phyloP scores from a whole-genome alignment of 2,329 filamentous ascomycete genomes.

The Xylariaceae sp. region DNA sequence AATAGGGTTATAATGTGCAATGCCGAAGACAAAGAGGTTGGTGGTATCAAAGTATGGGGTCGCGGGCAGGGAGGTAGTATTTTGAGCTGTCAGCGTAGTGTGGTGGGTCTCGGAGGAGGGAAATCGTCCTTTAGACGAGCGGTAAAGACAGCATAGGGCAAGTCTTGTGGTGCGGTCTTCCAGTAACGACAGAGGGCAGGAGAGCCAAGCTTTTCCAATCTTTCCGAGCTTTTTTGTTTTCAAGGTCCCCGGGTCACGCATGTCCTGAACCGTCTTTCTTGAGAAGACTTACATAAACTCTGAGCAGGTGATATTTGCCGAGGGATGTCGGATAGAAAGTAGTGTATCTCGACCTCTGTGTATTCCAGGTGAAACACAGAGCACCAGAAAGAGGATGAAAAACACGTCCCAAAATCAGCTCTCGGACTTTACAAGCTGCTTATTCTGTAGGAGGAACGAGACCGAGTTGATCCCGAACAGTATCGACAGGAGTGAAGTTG shows the following conservation, averaged over 20 bases:
- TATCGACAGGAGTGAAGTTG: conserved; percentile 25
- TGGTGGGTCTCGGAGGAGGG: conserved; percentile 12
- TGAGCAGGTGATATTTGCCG: too few species aligned
- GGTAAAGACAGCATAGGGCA: conserved; percentile 18
- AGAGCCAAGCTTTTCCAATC: too few species aligned
- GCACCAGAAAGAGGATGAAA: conserved; percentile 4
- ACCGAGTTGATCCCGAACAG: conserved; percentile 24
- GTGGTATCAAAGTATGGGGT: too few species aligned
- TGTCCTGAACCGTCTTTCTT: too few species aligned
- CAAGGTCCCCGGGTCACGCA: too few species aligned
- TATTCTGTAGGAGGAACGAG: conserved; percentile 19
- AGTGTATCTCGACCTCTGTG: too few species aligned
- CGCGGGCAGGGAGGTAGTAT: conserved; percentile 14
- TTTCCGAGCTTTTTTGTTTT: too few species aligned
- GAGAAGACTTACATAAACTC: too few species aligned
- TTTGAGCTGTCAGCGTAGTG: conserved; percentile 10
- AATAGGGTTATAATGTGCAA: conserved; percentile 21
- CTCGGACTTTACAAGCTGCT: conserved; percentile 17
- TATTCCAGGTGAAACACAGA: too few species aligned
- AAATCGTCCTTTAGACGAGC: conserved; percentile 9
- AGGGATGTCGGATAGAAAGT: too few species aligned
- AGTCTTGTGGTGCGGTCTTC: conserved; percentile 7
- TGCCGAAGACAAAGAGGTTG: conserved; percentile 23
- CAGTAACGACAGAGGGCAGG: background rate
- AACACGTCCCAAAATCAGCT: too few species aligned